Evolutionary conservation across 78 protist genomes (phyloP).

Genomic region (slime mould (Dictyostelium discoideum)): DNA sequence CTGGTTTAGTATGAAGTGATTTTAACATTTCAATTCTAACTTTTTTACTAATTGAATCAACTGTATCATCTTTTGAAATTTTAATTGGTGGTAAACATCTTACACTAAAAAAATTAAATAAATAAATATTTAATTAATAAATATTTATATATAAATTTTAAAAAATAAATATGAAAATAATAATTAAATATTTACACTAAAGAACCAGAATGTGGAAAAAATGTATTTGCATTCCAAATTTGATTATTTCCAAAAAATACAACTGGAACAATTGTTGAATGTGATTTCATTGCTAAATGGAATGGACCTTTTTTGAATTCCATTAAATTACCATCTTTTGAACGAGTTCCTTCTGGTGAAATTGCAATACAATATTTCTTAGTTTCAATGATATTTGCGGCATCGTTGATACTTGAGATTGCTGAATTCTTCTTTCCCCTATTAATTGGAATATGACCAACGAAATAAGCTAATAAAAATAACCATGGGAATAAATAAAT

Average conservation of each 20-base stretch:
- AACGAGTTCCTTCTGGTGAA: slow-evolving; percentile 78
- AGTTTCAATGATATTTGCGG: background rate
- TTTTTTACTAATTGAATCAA: slow-evolving; percentile 9
- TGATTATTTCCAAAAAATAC: slow-evolving; percentile 38
- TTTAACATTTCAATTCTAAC: slow-evolving; percentile 24
- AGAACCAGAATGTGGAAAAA: slow-evolving; percentile 45
- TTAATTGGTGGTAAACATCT: slow-evolving; percentile 52
- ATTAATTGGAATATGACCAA: slow-evolving; percentile 78
- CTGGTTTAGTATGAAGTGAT: slow-evolving; percentile 2
- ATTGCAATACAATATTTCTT: slow-evolving; percentile 29
- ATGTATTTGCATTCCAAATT: background rate
- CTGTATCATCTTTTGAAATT: background rate
- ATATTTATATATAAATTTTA: background rate
- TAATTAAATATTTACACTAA: slow-evolving; percentile 14
- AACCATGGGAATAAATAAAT: slow-evolving; percentile 39
- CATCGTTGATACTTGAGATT: slow-evolving; percentile 29
- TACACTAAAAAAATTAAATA: background rate
- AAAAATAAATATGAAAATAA: too few relatives aligned
- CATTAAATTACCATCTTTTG: slow-evolving; percentile 66
- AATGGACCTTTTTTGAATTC: slow-evolving; percentile 80
- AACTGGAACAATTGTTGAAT: slow-evolving; percentile 34
- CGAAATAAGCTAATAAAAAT: slow-evolving; percentile 10
- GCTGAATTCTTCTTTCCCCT: slow-evolving; percentile 59
- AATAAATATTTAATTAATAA: too few relatives aligned
- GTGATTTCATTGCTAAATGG: slow-evolving; percentile 61